Evolutionary conservation across 2,329 filamentous ascomycete species (phyloP), one percentile per base, ranked within the genome.

Genomic region (Diplodia seriata): DNA sequence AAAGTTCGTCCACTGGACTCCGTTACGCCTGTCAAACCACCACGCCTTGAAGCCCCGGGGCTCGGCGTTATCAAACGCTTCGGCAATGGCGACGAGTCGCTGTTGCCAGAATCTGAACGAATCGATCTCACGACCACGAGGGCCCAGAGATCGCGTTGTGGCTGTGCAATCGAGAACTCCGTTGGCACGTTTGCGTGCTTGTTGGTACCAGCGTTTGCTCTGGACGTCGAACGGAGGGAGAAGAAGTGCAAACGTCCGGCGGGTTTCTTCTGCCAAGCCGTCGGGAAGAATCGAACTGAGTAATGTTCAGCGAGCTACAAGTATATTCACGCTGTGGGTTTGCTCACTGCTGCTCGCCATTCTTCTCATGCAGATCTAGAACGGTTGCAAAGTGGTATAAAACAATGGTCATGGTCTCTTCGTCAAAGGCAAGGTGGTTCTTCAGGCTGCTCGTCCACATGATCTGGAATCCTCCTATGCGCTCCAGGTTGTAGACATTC

Each of bases 1-100:
- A 20, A 62, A 62, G 14, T 47, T 62, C 11, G 47, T 23, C 57
- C 57, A 62, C 29, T 62, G 38, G 2, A 47, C 20, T 14, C 26
- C 29, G 3, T 18, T 62, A 2, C 57, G 57, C n/a, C 57, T 62
- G 40, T 62, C 57, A 14, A 40, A 49, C 57, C 57, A 50, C 23
- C 38, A 23, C 11, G 33, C 31, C 1, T 47, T 31, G 18, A 40
- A n/a, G 2, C 57, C 57, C 6, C 36, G 18, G 1, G 38, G 57
- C 29, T 62, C 38, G 2, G 8, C 43, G 8, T 20, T 18, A 40
- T 31, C 20, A 20, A 40, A 62, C 1, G 12, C 38, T 12, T 49
- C 40, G 11, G 26, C 57, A n/a, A 62, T 49, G 9, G 4, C 20
- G 11, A 12, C 4, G 12, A 62, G 57, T 8, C 40, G 33, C 15